Conservation (phyloP, 2,329 filamentous ascomycete genomes). For the Verticillium longisporum region DNA sequence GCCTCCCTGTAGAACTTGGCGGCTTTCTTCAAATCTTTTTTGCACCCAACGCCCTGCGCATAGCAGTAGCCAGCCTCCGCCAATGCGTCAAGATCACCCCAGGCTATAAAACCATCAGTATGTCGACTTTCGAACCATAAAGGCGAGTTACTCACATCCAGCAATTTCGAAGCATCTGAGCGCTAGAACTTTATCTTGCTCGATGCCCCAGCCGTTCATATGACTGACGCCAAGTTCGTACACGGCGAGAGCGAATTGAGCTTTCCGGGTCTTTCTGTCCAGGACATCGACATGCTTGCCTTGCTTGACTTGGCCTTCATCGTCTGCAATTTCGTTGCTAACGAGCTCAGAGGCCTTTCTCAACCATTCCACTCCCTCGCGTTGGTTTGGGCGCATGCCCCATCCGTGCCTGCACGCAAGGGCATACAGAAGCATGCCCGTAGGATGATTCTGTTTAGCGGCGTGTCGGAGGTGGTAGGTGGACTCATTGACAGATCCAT, state of each 20-base stretch:
- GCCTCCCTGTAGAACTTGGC: slow-evolving; percentile 86
- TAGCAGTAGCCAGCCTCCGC: slow-evolving; percentile 96
- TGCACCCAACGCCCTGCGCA: slow-evolving; percentile 84
- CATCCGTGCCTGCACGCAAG: slow-evolving; percentile 93
- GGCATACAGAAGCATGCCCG: slow-evolving; percentile 93
- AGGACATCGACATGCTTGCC: slow-evolving; percentile 56
- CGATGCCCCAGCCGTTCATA: slow-evolving; percentile 96
- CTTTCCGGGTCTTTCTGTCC: slow-evolving; percentile 76
- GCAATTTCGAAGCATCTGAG: slow-evolving; percentile 95
- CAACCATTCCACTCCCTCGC: slow-evolving; percentile 86
- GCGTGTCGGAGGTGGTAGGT: slow-evolving; percentile 93
- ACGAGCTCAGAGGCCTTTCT: slow-evolving; percentile 83
- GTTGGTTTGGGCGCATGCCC: slow-evolving; percentile 91
- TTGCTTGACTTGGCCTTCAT: slow-evolving; percentile 61
- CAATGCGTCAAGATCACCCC: slow-evolving; percentile 92
- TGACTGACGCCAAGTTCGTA: slow-evolving; percentile 96
- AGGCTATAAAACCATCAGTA: slow-evolving; percentile 41
- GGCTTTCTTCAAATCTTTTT: slow-evolving; percentile 93
- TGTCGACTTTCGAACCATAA: background rate
- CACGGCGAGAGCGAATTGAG: slow-evolving; percentile 90
- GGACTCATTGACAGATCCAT: slow-evolving; percentile 81
- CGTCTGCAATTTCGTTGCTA: slow-evolving; percentile 74
- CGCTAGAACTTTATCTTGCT: slow-evolving; percentile 83
- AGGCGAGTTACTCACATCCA: slow-evolving; percentile 52
- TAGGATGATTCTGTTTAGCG: slow-evolving; percentile 77